phyloP scores from a whole-genome alignment of 345 rosid species.

The Fremontodendron californicum region DNA sequence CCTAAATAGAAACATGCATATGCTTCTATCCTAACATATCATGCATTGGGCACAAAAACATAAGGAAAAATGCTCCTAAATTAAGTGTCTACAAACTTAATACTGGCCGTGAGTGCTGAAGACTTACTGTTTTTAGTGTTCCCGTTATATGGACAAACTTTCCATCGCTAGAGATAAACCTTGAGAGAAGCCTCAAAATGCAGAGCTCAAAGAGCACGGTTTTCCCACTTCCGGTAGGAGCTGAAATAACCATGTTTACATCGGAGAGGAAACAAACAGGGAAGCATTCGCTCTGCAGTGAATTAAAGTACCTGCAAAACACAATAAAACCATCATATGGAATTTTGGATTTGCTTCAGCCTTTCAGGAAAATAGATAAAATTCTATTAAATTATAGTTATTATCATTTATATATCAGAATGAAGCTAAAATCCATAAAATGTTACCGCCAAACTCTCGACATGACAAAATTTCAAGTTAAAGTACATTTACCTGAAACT shows the following conservation, averaged over 20 bases:
- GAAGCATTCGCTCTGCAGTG: conserved; percentile 94
- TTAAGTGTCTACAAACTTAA: neutral
- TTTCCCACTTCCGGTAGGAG: conserved; percentile 99
- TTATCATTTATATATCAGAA: neutral
- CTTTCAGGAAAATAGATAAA: neutral
- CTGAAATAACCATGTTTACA: conserved; percentile 87
- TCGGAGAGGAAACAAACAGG: conserved; percentile 78
- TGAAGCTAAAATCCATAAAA: neutral
- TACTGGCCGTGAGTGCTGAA: neutral
- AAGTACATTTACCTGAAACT: conserved; percentile 56
- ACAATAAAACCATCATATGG: neutral
- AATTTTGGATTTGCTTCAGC: neutral
- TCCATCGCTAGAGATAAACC: conserved; percentile 58
- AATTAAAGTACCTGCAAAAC: conserved; percentile 74
- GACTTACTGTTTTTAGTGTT: conserved; percentile 81
- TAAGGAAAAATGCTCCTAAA: neutral
- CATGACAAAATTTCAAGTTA: neutral
- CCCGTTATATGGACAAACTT: conserved; percentile 67
- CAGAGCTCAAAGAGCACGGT: conserved; percentile 93
- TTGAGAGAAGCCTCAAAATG: conserved; percentile 81
- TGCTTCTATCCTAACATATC: neutral
- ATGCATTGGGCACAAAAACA: neutral
- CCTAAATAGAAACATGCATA: conserved; percentile 5
- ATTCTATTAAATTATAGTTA: neutral
- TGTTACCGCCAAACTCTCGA: neutral